Evolutionary conservation across 2,329 filamentous ascomycete species (phyloP).

Genomic region (Exserohilum turcica): DNA sequence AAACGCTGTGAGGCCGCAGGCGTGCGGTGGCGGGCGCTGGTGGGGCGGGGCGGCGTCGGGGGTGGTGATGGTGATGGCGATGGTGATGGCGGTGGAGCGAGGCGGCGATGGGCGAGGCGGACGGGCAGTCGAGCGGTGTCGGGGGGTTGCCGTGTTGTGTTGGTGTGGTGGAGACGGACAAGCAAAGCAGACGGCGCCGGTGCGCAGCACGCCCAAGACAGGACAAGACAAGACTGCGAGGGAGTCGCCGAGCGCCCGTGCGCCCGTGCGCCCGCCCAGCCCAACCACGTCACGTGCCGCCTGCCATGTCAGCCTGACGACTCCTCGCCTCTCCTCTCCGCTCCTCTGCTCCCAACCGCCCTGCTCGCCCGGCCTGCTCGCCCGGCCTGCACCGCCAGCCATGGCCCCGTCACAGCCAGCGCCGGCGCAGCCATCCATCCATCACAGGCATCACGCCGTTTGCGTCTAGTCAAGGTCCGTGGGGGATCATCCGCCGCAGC

Average conservation of each 20-base stretch:
- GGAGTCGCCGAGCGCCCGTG: too few relatives aligned
- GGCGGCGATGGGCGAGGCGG: neutral
- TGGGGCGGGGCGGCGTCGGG: too few relatives aligned
- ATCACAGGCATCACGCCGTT: too few relatives aligned
- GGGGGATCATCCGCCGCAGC: conserved; percentile 33
- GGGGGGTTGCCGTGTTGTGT: conserved; percentile 11
- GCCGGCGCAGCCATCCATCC: too few relatives aligned
- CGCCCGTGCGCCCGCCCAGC: neutral
- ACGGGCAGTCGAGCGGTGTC: conserved; percentile 11
- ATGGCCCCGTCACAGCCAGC: too few relatives aligned
- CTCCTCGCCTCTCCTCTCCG: too few relatives aligned
- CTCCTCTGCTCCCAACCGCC: too few relatives aligned
- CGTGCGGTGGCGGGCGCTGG: conserved; percentile 15
- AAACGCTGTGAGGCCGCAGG: conserved; percentile 23
- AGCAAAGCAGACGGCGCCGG: conserved; percentile 17
- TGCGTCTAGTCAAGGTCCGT: neutral
- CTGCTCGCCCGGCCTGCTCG: too few relatives aligned
- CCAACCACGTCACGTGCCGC: conserved; percentile 18
- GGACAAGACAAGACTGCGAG: too few relatives aligned
- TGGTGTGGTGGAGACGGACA: conserved; percentile 20
- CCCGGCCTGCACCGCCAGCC: too few relatives aligned
- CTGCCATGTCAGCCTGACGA: neutral
- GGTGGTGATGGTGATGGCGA: too few relatives aligned
- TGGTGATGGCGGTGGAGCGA: too few relatives aligned
- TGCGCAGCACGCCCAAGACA: conserved; percentile 17